phyloP scores from a whole-genome alignment of 1,139 yeast species.

The Eremothecium coryli region DNA sequence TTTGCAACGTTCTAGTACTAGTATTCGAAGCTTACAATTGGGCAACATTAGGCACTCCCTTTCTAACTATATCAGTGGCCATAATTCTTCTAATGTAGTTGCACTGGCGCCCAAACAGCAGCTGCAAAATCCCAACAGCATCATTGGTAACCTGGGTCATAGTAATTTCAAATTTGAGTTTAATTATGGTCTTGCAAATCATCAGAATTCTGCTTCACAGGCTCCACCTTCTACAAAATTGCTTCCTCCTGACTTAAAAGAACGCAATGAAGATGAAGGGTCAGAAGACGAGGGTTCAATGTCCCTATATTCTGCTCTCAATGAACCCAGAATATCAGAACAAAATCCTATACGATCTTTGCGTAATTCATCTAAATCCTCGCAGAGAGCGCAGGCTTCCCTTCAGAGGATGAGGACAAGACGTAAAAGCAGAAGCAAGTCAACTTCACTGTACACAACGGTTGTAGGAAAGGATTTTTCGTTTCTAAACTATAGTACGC shows the following conservation, averaged over 20 bases:
- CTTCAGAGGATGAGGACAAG: slow-evolving; percentile 53
- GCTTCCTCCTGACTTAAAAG: slow-evolving; percentile 6
- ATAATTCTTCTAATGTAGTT: slow-evolving; percentile 2
- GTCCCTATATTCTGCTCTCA: slow-evolving; percentile 36
- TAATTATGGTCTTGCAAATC: slow-evolving; percentile 18
- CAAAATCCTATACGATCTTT: slow-evolving; percentile 28
- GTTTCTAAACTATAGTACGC: slow-evolving; percentile 24
- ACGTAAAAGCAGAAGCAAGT: slow-evolving; percentile 44
- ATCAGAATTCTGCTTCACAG: slow-evolving; percentile 7
- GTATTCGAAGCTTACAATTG: slow-evolving; percentile 6
- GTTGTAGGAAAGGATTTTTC: slow-evolving; percentile 15
- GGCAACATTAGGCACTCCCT: slow-evolving; percentile 10
- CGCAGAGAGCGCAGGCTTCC: slow-evolving; percentile 60
- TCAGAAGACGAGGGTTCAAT: slow-evolving; percentile 36
- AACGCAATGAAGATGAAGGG: slow-evolving; percentile 12
- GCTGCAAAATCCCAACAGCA: slow-evolving; percentile 8
- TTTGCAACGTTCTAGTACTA: neutral
- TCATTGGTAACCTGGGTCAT: slow-evolving; percentile 21
- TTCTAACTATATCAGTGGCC: slow-evolving; percentile 8
- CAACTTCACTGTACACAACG: slow-evolving; percentile 16
- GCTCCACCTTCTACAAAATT: slow-evolving; percentile 2
- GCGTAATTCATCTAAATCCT: slow-evolving; percentile 38
- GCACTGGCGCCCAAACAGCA: slow-evolving; percentile 2
- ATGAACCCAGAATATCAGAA: slow-evolving; percentile 25
- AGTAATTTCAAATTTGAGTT: slow-evolving; percentile 29